Evolutionary conservation across 2,329 filamentous ascomycete genomes (phyloP).

Genomic region (Chrysoporthe puriensis): DNA sequence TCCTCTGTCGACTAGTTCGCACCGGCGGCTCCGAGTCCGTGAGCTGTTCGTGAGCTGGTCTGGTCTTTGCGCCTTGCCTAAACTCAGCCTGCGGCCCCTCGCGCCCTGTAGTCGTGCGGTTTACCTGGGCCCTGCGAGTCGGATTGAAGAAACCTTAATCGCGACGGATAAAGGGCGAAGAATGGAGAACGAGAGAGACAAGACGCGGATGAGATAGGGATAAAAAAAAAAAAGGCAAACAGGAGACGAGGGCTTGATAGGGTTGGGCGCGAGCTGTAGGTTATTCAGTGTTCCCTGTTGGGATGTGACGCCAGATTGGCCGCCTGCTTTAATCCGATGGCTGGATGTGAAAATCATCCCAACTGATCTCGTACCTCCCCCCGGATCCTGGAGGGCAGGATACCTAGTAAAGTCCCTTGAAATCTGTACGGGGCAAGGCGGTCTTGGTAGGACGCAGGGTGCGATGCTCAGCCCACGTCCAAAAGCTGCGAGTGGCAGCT

Average conservation of each 20-base stretch:
- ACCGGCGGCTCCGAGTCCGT: background rate
- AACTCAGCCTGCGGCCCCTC: background rate
- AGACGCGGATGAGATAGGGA: background rate
- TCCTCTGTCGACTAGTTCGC: background rate
- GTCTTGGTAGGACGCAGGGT: conserved; percentile 3
- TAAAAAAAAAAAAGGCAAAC: background rate
- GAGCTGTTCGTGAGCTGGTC: conserved; percentile 3
- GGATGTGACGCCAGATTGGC: conserved; percentile 20
- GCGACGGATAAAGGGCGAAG: conserved; percentile 2
- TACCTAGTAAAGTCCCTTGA: background rate
- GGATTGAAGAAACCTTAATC: background rate
- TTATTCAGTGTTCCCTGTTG: conserved; percentile 9
- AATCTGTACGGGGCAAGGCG: background rate
- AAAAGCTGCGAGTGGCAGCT: background rate
- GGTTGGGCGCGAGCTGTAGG: background rate
- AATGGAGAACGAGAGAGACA: conserved; percentile 4
- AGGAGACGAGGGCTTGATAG: background rate
- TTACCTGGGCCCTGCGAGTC: background rate
- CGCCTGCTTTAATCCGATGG: conserved; percentile 20
- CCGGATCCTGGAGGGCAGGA: background rate
- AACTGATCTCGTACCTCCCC: background rate
- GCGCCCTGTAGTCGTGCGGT: background rate
- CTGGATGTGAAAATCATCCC: conserved; percentile 20
- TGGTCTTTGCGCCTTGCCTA: background rate
- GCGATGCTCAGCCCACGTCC: conserved; percentile 2